phyloP scores from a whole-genome alignment of 352 stramenopile genomes.

The Pilasporangium apinafurcum region DNA sequence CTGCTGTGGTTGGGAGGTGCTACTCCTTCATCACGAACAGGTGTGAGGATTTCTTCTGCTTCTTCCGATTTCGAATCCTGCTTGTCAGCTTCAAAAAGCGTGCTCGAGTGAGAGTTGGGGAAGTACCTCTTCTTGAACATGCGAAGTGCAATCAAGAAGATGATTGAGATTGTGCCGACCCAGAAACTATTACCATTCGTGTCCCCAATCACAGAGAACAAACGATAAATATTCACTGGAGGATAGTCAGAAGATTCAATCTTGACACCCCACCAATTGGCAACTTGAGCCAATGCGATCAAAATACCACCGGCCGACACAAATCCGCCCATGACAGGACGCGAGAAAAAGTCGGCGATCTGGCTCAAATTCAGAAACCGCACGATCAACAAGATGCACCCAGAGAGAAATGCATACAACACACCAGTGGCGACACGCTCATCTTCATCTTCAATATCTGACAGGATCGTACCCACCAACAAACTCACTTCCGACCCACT shows the following conservation, averaged over 20 bases:
- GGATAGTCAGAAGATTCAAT: conserved; percentile 35
- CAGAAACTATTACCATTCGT: conserved; percentile 70
- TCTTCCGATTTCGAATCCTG: conserved; percentile 3
- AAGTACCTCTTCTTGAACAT: conserved; percentile 37
- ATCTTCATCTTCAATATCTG: conserved; percentile 11
- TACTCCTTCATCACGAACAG: conserved; percentile 2
- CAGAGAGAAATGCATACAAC: conserved; percentile 44
- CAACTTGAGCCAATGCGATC: conserved; percentile 87
- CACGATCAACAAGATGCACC: conserved; percentile 46
- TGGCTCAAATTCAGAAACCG: conserved; percentile 55
- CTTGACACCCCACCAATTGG: conserved; percentile 71
- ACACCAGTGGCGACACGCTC: conserved; percentile 11
- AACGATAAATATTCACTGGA: conserved; percentile 41
- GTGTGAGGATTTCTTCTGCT: conserved; percentile 7
- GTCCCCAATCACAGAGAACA: conserved; percentile 44
- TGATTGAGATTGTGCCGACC: conserved; percentile 51
- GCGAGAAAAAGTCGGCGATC: conserved; percentile 64
- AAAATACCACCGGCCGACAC: conserved; percentile 71
- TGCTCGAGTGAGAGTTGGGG: conserved; percentile 13
- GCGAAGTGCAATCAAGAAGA: conserved; percentile 38
- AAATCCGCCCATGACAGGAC: conserved; percentile 78
- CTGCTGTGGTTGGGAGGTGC: too few species aligned
- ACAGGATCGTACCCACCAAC: conserved; percentile 21
- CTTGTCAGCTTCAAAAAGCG: conserved; percentile 18
- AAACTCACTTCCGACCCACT: conserved; percentile 41